Conservation (phyloP, 257 asterid genomes). For the Petrea volubilis region DNA sequence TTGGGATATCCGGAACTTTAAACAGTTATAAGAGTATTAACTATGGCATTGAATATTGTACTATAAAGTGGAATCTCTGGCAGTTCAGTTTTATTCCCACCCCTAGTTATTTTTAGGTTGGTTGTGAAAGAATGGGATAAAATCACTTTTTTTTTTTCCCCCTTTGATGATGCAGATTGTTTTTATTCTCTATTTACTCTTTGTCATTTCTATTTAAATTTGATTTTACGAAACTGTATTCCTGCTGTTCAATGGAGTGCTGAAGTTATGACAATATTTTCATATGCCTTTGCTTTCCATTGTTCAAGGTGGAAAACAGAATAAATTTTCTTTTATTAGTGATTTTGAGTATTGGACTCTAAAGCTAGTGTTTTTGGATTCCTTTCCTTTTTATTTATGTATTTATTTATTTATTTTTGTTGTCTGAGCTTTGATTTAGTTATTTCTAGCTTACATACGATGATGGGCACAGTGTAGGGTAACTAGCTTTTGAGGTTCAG, state of each 20-base stretch:
- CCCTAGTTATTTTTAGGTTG: background rate
- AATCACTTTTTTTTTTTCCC: too few relatives aligned
- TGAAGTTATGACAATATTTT: background rate
- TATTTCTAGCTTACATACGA: too few relatives aligned
- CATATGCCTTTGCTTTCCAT: background rate
- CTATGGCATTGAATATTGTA: background rate
- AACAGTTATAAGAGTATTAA: background rate
- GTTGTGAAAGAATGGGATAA: background rate
- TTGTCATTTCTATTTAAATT: background rate
- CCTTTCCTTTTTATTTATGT: too few relatives aligned
- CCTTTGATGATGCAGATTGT: too few relatives aligned
- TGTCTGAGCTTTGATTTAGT: too few relatives aligned
- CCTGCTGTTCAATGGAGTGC: background rate
- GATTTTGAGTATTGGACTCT: background rate
- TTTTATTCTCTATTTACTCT: background rate
- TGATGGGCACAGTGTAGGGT: background rate
- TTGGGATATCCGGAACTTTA: background rate
- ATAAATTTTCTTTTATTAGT: background rate
- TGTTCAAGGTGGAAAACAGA: background rate
- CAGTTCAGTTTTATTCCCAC: background rate
- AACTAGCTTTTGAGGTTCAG: background rate
- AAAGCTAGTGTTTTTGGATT: background rate
- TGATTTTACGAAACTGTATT: background rate
- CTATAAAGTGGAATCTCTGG: background rate
- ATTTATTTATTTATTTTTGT: too few relatives aligned